Base-by-base conservation (phyloP, 495 filamentous ascomycete species). In the Platismatia glauca region DNA sequence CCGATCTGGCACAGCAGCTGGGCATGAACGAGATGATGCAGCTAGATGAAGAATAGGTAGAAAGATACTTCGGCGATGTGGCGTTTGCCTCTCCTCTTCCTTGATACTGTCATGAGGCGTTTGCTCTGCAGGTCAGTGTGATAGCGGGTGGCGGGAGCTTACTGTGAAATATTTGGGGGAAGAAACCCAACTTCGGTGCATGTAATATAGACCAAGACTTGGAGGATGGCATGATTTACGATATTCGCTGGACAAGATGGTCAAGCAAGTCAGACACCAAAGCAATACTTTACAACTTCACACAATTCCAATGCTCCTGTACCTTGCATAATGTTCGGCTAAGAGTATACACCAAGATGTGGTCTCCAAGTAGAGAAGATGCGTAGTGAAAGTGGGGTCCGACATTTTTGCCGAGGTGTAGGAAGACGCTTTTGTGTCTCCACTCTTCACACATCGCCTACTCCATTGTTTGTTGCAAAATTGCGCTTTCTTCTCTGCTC, bases 1-100 rank as follows among this genome's bases (percentile, higher is more conserved):
- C 60, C 31, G 63, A 59, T 18, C 62, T 70, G 20, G 66, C 68
- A 11, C 59, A 66, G 24, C 60, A 66, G 29, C 44, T 68, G 22
- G 66, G 66, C 18, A 66, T 68, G 59, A 60, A 65, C 13, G 64
- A 66, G 13, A 48, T 68, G 37, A 68, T 68, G 66, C 46, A 65
- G 7, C 39, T 67, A 11, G 62, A 67, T 64, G 66, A 67, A 52
- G 66, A 61, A 38, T 64, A 64, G 53, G 53, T 4, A 8, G 44
- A 16, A 60, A 7, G 16, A 16, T 24, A 1, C 1, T 52, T 46
- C 16, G 20, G 39, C 43, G 38, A 27, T 4, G 22, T 43, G 38
- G 57, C 41, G 24, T 18, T 29, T n/a, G 46, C 34, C n/a, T 29
- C n/a, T 48, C 37, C 16, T 50, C 34, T 55, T 37, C 9, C 12